phyloP scores from a whole-genome alignment of 1,284 basidiomycete species.

The Cryptococcus hybrid region DNA sequence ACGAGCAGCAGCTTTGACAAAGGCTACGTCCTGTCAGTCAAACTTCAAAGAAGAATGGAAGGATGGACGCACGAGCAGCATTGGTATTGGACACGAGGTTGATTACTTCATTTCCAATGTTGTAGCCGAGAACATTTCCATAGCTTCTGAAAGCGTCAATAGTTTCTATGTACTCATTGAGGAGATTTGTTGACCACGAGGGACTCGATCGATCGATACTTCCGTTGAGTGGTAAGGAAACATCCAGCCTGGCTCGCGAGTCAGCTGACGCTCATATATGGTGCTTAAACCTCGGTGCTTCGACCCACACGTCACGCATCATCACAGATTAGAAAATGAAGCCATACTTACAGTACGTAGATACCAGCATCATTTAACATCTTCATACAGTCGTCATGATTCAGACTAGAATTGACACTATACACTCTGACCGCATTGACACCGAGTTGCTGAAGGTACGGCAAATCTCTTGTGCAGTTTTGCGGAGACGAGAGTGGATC shows the following conservation, averaged over 20 bases:
- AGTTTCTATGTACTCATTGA: constrained; percentile 73
- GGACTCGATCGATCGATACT: constrained; percentile 75
- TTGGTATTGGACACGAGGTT: constrained; percentile 59
- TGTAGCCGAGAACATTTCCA: constrained; percentile 75
- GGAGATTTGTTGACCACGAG: constrained; percentile 77
- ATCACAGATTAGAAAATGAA: background rate
- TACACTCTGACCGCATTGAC: constrained; percentile 72
- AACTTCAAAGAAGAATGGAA: background rate
- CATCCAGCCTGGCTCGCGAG: constrained; percentile 58
- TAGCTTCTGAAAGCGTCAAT: constrained; percentile 76
- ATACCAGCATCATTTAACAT: constrained; percentile 74
- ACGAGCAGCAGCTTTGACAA: constrained; percentile 85
- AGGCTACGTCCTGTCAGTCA: constrained; percentile 52
- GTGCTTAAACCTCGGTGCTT: background rate
- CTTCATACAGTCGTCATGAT: constrained; percentile 85
- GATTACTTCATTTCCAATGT: constrained; percentile 88
- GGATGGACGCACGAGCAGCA: constrained; percentile 55
- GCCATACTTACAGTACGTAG: constrained; percentile 71
- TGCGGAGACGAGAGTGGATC: constrained; percentile 71
- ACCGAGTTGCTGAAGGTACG: constrained; percentile 61
- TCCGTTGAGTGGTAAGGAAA: constrained; percentile 79
- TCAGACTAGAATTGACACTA: constrained; percentile 73
- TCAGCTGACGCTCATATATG: background rate
- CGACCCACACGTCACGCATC: background rate
- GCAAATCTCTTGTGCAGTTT: constrained; percentile 74